Evolutionary conservation across 805 yeast genomes (phyloP), one percentile per base, ranked within the genome.

Genomic region (Saturnispora dispora): DNA sequence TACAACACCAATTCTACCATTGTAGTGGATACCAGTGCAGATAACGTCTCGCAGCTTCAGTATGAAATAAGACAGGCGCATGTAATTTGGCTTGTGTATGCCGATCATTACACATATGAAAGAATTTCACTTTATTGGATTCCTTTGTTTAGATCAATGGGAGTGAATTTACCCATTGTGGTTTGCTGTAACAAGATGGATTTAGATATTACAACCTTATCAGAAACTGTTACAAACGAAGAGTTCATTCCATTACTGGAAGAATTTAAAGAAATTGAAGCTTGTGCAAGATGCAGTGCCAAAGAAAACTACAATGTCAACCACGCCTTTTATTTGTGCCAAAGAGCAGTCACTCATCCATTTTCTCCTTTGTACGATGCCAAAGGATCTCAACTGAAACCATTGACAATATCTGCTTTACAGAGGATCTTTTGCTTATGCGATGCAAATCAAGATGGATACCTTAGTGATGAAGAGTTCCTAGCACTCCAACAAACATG

Each of bases 81-180:
- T 66, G 97, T 89, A 13, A 85, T 93, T 2, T 85, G 96, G 91
- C 75, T 93, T n/a, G 88, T 93, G 0, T 93, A 90, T 63, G 79
- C 93, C 3, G 98, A 90, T 62, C 96, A 89, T 61, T 93, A 89
- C 63, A 88, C 98, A 0, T 93, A 89, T 63, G 98, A 93, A 64
- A 74, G 98, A 45, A 80, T 93, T 4, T 82, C 96, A 2, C 71
- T 91, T 23, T 89, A 89, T 65, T 93, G 99, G 99, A 83, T 93
- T 77, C 93, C 95, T 48, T 78, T 84, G 73, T 84, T 93, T 60
- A 74, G 99, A 55, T 87, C 96, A 0, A 74, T 88, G 76, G 99
- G 99, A 3, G 88, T 91, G 52, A 93, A 93, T 62, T 66, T 91
- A 13, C 99, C 99, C 0, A 83, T 93, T n/a, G 88, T 93, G 1